phyloP scores from a whole-genome alignment of 306 rosid species.

The Castanea crenata region DNA sequence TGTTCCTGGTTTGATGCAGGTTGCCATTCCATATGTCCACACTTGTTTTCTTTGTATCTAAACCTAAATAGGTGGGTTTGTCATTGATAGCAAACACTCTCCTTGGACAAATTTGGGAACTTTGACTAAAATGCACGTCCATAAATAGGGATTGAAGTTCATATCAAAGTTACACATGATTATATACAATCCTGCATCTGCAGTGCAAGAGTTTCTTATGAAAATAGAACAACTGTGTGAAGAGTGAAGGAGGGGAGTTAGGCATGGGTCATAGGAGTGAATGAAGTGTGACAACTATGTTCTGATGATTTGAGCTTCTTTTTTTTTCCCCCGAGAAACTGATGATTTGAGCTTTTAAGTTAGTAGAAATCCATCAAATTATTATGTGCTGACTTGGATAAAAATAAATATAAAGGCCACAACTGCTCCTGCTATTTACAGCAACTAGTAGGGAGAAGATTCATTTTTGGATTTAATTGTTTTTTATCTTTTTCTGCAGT shows the following conservation, averaged over 20 bases:
- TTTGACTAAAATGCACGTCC: neutral
- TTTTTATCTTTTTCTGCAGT: neutral
- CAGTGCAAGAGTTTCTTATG: neutral
- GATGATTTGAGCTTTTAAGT: neutral
- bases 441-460: neutral
- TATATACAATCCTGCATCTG: neutral
- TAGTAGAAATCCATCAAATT: neutral
- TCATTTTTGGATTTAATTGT: neutral
- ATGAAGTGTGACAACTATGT: neutral
- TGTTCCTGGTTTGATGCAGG: neutral
- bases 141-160: neutral
- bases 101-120: neutral
- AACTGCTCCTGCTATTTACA: neutral
- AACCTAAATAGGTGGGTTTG: neutral
- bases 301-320: neutral
- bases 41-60: neutral
- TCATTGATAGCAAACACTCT: neutral
- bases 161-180: neutral
- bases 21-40: neutral
- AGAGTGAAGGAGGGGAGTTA: neutral
- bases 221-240: neutral
- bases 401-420: neutral
- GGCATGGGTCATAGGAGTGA: neutral
- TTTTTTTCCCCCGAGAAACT: neutral
- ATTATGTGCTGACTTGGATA: neutral